phyloP scores from a whole-genome alignment of 2,329 filamentous ascomycete genomes.

The Pestalotiopsis sp. region DNA sequence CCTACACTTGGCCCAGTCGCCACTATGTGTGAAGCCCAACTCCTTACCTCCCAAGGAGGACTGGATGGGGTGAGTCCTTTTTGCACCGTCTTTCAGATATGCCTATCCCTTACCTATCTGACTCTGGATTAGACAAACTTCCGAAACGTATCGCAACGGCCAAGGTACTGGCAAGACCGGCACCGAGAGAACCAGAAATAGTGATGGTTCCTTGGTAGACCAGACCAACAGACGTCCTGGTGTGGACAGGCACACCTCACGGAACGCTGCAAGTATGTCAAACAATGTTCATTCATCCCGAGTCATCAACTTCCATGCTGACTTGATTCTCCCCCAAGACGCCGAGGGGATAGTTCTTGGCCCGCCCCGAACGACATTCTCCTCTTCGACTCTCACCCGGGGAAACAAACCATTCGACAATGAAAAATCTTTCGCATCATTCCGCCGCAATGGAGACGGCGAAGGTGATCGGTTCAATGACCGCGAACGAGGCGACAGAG shows the following conservation, averaged over 20 bases:
- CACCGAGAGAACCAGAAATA: constrained; percentile 47
- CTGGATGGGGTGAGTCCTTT: constrained; percentile 83
- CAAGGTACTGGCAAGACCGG: constrained; percentile 39
- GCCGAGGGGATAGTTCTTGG: constrained; percentile 84
- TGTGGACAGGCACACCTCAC: constrained; percentile 56
- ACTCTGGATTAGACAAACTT: constrained; percentile 39
- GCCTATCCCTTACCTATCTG: background rate
- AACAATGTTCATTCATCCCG: constrained; percentile 13
- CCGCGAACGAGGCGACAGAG: constrained; percentile 45
- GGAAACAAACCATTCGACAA: constrained; percentile 50
- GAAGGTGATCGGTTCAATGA: constrained; percentile 33
- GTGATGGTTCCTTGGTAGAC: constrained; percentile 49
- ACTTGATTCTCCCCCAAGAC: constrained; percentile 47
- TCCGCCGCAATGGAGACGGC: constrained; percentile 56
- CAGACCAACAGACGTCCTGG: constrained; percentile 54
- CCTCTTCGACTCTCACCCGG: constrained; percentile 69
- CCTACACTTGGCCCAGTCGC: constrained; percentile 76
- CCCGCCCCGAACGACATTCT: constrained; percentile 81
- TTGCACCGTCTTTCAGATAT: background rate
- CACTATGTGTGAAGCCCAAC: constrained; percentile 79
- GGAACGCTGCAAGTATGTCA: constrained; percentile 59
- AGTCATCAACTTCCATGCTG: constrained; percentile 16
- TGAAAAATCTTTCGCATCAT: constrained; percentile 58
- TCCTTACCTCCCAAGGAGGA: constrained; percentile 83
- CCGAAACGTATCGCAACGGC: constrained; percentile 48